Evolutionary conservation across 352 stramenopile species (phyloP).

Genomic region (Elongisporangium senticosum): DNA sequence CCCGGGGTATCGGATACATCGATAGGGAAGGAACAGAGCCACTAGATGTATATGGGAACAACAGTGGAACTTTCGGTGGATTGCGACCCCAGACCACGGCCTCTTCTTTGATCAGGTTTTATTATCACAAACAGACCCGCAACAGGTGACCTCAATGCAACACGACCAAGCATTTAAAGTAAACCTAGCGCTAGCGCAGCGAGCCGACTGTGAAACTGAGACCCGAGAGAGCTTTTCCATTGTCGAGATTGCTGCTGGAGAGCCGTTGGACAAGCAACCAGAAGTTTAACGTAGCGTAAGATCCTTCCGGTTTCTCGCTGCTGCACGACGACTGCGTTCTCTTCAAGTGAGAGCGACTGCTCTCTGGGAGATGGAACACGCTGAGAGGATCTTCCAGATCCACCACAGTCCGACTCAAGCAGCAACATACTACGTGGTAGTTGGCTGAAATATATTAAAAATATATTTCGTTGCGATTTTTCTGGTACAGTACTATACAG

Average conservation of each 20-base stretch:
- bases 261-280: background rate
- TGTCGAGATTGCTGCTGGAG: background rate
- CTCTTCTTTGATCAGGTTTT: background rate
- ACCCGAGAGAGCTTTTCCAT: background rate
- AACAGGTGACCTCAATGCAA: background rate
- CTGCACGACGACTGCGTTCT: background rate
- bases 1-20: too few species aligned
- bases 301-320: background rate
- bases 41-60: background rate
- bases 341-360: background rate
- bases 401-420: background rate
- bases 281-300: background rate
- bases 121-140: too few species aligned
- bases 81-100: background rate
- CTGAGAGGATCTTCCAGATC: background rate
- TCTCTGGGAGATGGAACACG: background rate
- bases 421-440: background rate
- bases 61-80: background rate
- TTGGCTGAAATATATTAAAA: background rate
- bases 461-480: background rate
- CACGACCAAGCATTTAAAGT: background rate
- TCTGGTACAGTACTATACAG: too few species aligned
- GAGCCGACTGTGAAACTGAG: background rate
- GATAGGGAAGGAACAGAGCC: too few species aligned
- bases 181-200: background rate